Conservation (phyloP, 2,329 filamentous ascomycete species). For the Myriangium duriaei region DNA sequence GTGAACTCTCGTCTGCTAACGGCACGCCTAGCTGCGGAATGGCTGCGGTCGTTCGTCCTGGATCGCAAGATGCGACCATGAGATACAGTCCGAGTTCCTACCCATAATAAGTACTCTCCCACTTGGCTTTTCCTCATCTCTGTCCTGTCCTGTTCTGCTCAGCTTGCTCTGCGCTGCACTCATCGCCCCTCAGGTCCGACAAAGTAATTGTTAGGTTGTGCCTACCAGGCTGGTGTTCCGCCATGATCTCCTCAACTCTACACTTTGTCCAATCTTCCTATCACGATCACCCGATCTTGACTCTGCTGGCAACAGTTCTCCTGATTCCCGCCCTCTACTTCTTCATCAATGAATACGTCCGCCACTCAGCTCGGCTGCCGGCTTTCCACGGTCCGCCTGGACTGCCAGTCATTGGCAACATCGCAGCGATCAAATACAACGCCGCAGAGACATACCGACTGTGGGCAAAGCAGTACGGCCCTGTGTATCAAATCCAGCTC, state of each 20-base stretch:
- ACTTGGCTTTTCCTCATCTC: no score
- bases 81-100: no score
- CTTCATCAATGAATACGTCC: slow-evolving; percentile 25
- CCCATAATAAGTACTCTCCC: no score
- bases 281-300: slow-evolving; percentile 10
- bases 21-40: no score
- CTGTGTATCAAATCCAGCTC: slow-evolving; percentile 35
- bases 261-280: slow-evolving; percentile 7
- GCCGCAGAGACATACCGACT: slow-evolving; percentile 31
- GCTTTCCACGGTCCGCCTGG: slow-evolving; percentile 28
- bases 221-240: no score
- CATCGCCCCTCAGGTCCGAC: no score
- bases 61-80: no score
- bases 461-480: slow-evolving; percentile 30
- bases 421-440: slow-evolving; percentile 30
- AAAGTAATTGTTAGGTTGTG: no score
- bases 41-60: no score
- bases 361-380: slow-evolving; percentile 24
- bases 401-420: slow-evolving; percentile 30
- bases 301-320: slow-evolving; percentile 14
- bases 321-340: slow-evolving; percentile 24
- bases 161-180: no score
- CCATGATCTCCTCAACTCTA: slow-evolving; percentile 13
- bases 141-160: no score
- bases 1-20: no score